These are phyloP conservation scores for Fusarium sp. DNA, from an alignment of 2,329 filamentous ascomycete species.

Conservation along the genomic window DNA sequence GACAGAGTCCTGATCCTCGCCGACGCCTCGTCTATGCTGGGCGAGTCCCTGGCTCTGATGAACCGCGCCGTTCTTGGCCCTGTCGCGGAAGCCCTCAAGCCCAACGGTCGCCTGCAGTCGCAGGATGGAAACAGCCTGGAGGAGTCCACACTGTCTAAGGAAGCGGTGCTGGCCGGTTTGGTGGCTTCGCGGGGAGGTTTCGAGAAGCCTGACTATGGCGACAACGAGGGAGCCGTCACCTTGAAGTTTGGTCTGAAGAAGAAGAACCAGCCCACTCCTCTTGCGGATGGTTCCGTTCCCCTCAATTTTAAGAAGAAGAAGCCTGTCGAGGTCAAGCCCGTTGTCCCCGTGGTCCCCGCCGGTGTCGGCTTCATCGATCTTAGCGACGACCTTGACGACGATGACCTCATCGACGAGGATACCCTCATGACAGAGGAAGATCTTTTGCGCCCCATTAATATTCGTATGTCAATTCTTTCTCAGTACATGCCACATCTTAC, in stretches of 20 bases:
- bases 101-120: constrained; percentile 74
- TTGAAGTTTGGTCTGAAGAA: constrained; percentile 56
- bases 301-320: constrained; percentile 59
- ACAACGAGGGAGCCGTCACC: constrained; percentile 67
- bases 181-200: constrained; percentile 74
- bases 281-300: constrained; percentile 42
- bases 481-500: constrained; percentile 2
- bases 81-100: constrained; percentile 77
- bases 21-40: constrained; percentile 76
- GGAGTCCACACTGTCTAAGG: constrained; percentile 61
- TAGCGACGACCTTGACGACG: constrained; percentile 75
- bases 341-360: constrained; percentile 60
- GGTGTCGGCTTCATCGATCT: constrained; percentile 78
- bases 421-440: constrained; percentile 88
- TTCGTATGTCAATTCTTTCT: constrained; percentile 72
- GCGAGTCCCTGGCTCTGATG: constrained; percentile 75
- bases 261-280: constrained; percentile 45
- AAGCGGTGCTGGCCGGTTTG: constrained; percentile 87
- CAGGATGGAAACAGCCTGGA: constrained; percentile 75
- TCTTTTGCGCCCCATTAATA: constrained; percentile 78
- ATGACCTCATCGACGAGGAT: constrained; percentile 93
- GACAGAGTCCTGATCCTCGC: constrained; percentile 87
- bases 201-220: constrained; percentile 76
- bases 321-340: constrained; percentile 54
- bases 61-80: constrained; percentile 74